A percentile compares a stretch with the other conserved stretches of the same genome.
Evolutionary conservation across 1,139 yeast genomes (phyloP).

Genomic region (Arxiozyma bovina): DNA sequence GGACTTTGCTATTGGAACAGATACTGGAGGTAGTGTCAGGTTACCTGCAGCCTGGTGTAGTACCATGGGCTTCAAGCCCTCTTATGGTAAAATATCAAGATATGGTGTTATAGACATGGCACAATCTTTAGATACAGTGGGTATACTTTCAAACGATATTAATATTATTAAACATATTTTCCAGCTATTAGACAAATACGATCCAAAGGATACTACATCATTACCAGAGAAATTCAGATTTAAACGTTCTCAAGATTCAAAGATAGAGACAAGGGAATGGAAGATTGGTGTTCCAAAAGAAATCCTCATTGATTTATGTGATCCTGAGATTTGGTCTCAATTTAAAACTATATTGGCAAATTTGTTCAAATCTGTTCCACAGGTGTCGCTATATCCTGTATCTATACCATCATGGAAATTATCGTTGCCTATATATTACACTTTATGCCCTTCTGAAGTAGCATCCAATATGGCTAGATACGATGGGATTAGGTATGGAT

Average conservation of each 20-base stretch:
- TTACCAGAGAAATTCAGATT: conserved; percentile 36
- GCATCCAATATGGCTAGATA: conserved; percentile 82
- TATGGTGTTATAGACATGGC: conserved; percentile 93
- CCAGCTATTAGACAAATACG: conserved; percentile 48
- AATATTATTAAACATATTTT: conserved; percentile 42
- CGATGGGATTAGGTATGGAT: conserved; percentile 85
- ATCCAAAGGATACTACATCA: conserved; percentile 75
- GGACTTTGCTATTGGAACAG: conserved; percentile 79
- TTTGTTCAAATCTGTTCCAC: background rate
- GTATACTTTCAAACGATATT: conserved; percentile 53
- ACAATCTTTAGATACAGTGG: conserved; percentile 91
- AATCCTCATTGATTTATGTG: conserved; percentile 26
- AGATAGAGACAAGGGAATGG: conserved; percentile 13
- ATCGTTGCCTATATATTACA: conserved; percentile 77
- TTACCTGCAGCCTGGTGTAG: conserved; percentile 86
- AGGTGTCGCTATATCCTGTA: conserved; percentile 33
- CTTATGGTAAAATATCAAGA: conserved; percentile 83
- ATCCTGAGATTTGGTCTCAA: background rate
- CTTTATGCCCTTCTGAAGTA: conserved; percentile 88
- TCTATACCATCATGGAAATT: conserved; percentile 60
- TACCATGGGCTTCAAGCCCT: conserved; percentile 79
- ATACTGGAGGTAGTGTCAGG: conserved; percentile 94
- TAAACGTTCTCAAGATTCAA: conserved; percentile 9
- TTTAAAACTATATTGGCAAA: background rate
- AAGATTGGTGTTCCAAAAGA: conserved; percentile 68